A percentile compares a stretch with the other conserved stretches of the same genome.
phyloP scores from a whole-genome alignment of 495 filamentous ascomycete genomes.

The Annulohypoxylon bovei region DNA sequence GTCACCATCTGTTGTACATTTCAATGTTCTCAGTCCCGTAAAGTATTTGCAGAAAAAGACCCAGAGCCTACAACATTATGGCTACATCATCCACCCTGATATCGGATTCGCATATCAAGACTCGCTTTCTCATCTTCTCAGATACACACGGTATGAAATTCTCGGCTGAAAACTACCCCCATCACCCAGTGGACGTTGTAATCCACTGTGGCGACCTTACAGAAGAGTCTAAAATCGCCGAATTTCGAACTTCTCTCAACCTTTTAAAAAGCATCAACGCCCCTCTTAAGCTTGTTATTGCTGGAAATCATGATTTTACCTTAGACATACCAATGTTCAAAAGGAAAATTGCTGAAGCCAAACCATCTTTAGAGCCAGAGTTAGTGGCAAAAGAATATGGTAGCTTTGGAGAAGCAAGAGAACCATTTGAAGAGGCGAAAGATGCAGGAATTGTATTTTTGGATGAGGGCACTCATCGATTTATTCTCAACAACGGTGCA shows the following conservation, averaged over 20 bases:
- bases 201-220: slow-evolving; percentile 83
- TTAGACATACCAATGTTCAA: slow-evolving; percentile 64
- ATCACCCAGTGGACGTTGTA: slow-evolving; percentile 64
- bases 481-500: slow-evolving; percentile 67
- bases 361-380: slow-evolving; percentile 18
- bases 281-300: slow-evolving; percentile 79
- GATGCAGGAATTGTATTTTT: slow-evolving; percentile 68
- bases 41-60: not conserved
- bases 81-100: not conserved
- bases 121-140: slow-evolving; percentile 67
- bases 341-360: slow-evolving; percentile 22
- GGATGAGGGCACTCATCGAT: slow-evolving; percentile 69
- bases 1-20: not conserved
- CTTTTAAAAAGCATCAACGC: slow-evolving; percentile 68
- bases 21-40: not conserved
- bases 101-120: slow-evolving; percentile 16
- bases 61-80: not conserved
- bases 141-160: slow-evolving; percentile 65
- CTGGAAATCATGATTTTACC: slow-evolving; percentile 82
- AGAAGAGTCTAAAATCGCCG: slow-evolving; percentile 62
- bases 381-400: slow-evolving; percentile 39
- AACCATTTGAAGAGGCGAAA: slow-evolving; percentile 51
- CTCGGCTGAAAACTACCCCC: not conserved
- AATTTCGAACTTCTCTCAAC: slow-evolving; percentile 63
- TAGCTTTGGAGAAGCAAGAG: slow-evolving; percentile 33